Percentiles rank a stretch among this genome's conserved stretches.
Evolutionary conservation across 495 filamentous ascomycete genomes (phyloP).

Genomic region (Podospora anserina): DNA sequence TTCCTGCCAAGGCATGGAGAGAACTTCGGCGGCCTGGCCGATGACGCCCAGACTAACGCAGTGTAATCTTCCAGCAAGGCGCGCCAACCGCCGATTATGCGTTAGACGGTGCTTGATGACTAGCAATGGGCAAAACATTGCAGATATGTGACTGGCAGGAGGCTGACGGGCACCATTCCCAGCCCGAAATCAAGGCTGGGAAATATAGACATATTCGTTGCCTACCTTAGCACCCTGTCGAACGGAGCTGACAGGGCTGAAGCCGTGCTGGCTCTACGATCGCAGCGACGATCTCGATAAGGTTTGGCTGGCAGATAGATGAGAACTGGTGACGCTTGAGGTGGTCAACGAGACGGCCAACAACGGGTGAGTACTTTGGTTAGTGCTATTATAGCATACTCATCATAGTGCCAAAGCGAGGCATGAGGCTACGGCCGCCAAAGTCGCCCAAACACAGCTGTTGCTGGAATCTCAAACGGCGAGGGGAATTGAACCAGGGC

Average conservation of each 20-base stretch:
- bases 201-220: neutral
- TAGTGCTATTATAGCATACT: neutral
- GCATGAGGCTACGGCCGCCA: neutral
- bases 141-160: neutral
- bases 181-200: neutral
- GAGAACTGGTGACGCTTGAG: neutral
- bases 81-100: constrained; percentile 9
- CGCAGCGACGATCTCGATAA: neutral
- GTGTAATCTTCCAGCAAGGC: constrained; percentile 10
- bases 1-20: constrained; percentile 7
- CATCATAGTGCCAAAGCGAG: neutral
- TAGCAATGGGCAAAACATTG: neutral
- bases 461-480: neutral
- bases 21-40: constrained; percentile 4
- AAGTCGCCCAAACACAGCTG: neutral
- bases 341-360: neutral
- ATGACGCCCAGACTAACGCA: neutral
- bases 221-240: neutral
- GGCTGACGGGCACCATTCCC: neutral
- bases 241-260: neutral
- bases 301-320: neutral
- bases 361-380: neutral
- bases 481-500: neutral
- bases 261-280: neutral
- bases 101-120: neutral